Evolutionary conservation across 805 yeast species (phyloP), one percentile per base, ranked within the genome.

Genomic region (Wickerhamomyces chaumierensis): DNA sequence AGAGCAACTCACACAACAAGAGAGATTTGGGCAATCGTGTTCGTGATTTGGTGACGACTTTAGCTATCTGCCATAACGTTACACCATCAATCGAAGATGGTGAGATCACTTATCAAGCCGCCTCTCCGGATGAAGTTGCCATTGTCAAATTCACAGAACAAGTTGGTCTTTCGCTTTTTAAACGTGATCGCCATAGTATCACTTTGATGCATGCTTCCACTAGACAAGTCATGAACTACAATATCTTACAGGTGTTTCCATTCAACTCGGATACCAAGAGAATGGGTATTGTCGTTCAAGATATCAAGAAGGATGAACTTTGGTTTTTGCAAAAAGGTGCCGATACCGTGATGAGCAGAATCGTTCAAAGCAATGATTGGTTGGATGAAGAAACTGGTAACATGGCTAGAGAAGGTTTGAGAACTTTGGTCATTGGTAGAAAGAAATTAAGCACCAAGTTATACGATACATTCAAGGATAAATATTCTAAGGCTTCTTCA

Each of bases 121-220:
- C 97, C 0, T 88, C 96, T 0, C 99, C 99, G 0, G 99, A 92
- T 64, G 99, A 92, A 57, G 78, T 92, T 48, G 98, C 99, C 21
- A 92, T 92, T 45, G 97, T 92, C 16, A 81, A 81, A 52, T 92
- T 86, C 62, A 84, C 96, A 1, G 94, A 86, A 46, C 57, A 66
- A 2, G 90, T 88, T 23, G 99, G 98, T 0, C 65, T 92, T 28
- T 73, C 87, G 7, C 67, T 92, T 34, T 69, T 75, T 42, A 79
- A 75, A 51, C 75, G 99, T 51, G 98, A 92, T 57, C 73, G 98
- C 41, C 71, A 71, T 39, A 73, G 79, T 6, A 71, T 92, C 48
- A 68, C 84, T 0, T 60, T 92, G 36, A 53, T 74, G 27, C 95
- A 87, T 53, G 65, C 70, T 27, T 66, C 73, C 2, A 60, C 82